Evolutionary conservation across 192 early-diverging fungal genomes (phyloP).

Genomic region (Coemansia reversa): DNA sequence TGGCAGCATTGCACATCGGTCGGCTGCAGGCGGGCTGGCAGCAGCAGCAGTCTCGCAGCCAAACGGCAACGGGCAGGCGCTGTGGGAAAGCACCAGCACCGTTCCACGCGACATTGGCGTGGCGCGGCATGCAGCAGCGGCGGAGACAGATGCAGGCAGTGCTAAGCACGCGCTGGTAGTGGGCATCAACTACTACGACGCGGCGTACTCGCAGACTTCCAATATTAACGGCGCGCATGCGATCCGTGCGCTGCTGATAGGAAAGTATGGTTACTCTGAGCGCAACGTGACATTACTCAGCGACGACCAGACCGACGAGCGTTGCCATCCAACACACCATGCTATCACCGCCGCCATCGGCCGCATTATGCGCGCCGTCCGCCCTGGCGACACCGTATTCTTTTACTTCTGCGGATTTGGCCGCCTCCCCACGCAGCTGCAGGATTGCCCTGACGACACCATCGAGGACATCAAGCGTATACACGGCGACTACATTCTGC

Average conservation of each 20-base stretch:
- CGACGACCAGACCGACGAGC: conserved; percentile 60
- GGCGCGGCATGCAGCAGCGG: conserved; percentile 16
- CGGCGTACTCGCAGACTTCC: conserved; percentile 53
- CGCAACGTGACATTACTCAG: conserved; percentile 64
- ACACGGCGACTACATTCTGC: conserved; percentile 71
- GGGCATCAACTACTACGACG: conserved; percentile 60
- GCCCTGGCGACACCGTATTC: conserved; percentile 72
- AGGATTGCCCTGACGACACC: conserved; percentile 26
- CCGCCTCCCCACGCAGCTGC: conserved; percentile 42
- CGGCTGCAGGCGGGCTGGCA: too few relatives aligned
- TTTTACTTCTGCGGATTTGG: conserved; percentile 81
- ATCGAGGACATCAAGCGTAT: conserved; percentile 54
- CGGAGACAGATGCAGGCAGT: conserved; percentile 33
- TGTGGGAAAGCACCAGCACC: conserved; percentile 36
- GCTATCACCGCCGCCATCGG: conserved; percentile 64
- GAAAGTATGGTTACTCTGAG: conserved; percentile 59
- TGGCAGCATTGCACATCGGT: too few relatives aligned
- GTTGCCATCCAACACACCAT: conserved; percentile 51
- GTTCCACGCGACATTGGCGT: neutral
- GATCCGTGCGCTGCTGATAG: conserved; percentile 60
- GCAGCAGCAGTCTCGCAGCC: too few relatives aligned
- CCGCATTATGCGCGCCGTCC: conserved; percentile 66
- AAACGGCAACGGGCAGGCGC: conserved; percentile 28
- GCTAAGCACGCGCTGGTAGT: conserved; percentile 56
- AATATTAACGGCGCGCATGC: conserved; percentile 58